Base-by-base conservation (phyloP, 352 stramenopile species). In the Nothophytophthora sp. region DNA sequence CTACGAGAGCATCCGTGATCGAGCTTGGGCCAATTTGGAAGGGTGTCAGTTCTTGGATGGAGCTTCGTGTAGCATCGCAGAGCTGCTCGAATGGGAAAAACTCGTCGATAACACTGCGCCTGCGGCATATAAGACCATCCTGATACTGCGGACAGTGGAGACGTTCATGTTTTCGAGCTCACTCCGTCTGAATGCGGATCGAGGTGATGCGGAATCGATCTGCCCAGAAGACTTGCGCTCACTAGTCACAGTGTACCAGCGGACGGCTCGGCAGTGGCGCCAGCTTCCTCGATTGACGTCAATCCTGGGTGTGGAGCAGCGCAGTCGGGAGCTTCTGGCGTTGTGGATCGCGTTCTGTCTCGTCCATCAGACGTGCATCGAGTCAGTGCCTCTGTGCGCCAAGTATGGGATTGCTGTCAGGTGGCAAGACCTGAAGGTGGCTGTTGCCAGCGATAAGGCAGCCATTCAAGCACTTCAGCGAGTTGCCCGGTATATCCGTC, bases 261-360 rank as follows among this genome's bases (percentile, higher is more conserved):
- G 37, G 22, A 27, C 51, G 37, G 20, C 34, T 6, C 49, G 2
- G 5, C 13, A 62, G 18, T 73, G 59, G 62, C 35, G 29, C 1
- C 15, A 52, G 9, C 37, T 62, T 22, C 36, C 45, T 8, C 43
- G 43, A n/a, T 48, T 46, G 20, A 60, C 50, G 3, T 56, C 45
- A 6, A 13, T 67, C 7, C 44, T 66, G 25, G 23, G 40, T 10
- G 58, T 83, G 15, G 65, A 80, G 32, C 63, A 80, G 27, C 60
- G 46, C 4, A 83, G 71, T 42, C 63, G 56, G 1, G 53, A 67
- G 29, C 49, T 83, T 35, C 24, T 86, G 10, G 40, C 80, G 9
- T 50, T 65, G 13, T 83, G 75, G 69, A 60, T 69, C 33, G 55
- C 66, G 0, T 83, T 77, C 50, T 77, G 69, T 24, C 40, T 83